Evolutionary conservation across 169 alveolate species (phyloP), one percentile per base, ranked within the genome.

Genomic region (Plasmodium billcollinsi): DNA sequence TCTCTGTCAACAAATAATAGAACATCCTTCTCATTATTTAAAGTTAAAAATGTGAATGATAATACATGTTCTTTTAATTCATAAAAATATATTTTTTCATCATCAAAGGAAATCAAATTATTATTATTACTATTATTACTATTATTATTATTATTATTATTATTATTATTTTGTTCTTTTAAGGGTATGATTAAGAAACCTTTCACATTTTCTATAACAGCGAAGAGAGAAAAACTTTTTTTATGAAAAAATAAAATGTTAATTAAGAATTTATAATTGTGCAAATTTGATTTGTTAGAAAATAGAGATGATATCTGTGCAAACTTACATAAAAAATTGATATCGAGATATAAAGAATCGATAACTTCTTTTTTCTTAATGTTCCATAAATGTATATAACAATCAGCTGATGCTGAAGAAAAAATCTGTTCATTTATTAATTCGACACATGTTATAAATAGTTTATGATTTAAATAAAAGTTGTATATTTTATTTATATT

Each of bases 391-490:
- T 78, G 47, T 21, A 78, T 6, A 45, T 78, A 78, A 43, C 78
- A 45, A 78, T 78, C 89, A 20, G 89, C 89, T 39, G 65, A 59
- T 39, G 78, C 56, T 52, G 89, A 78, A 78, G 80, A 65, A 52
- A 78, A 78, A 21, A 21, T 65, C 0, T n/a, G 18, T 29, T 69
- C 54, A 33, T 78, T 78, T 29, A 78, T 66, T 58, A 78, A 66
- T 15, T 52, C 71, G 24, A 78, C 67, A 21, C 78, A 78, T 14
- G 89, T 78, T 50, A 78, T 78, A 78, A 78, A 78, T 39, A 78
- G 70, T 52, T 63, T 78, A 14, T 78, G 89, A 58, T 78, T 63
- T 78, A 78, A 66, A 78, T 78, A 78, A 78, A 78, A 78, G 71
- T 78, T 78, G 58, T 78, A 78, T 78, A 78, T 78, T 18, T 78